Conservation (phyloP, 495 filamentous ascomycete genomes). For the Aspergillus funiculosus region DNA sequence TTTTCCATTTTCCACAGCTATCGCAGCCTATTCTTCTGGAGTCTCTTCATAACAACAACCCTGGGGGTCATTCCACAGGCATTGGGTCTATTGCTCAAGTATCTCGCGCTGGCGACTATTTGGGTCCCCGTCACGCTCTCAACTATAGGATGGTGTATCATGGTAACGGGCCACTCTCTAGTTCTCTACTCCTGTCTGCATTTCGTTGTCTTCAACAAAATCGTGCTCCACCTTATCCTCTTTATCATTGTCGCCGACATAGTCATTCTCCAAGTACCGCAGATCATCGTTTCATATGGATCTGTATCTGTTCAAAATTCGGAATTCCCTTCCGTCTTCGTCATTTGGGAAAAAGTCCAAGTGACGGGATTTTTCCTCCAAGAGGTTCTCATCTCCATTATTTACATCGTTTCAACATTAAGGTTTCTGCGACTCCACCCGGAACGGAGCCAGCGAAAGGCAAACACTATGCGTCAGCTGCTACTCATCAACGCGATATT, state of each 20-base stretch:
- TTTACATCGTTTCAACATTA: constrained; percentile 46
- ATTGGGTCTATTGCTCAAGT: constrained; percentile 50
- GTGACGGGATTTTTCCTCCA: constrained; percentile 46
- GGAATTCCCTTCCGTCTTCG: constrained; percentile 25
- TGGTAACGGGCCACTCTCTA: constrained; percentile 58
- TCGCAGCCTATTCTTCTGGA: constrained; percentile 50
- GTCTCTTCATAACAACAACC: constrained; percentile 42
- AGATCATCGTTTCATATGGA: constrained; percentile 32
- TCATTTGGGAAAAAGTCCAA: constrained; percentile 48
- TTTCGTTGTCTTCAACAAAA: constrained; percentile 39
- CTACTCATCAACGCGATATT: constrained; percentile 46
- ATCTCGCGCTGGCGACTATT: constrained; percentile 34
- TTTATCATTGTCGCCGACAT: constrained; percentile 52
- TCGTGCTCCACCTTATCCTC: constrained; percentile 42
- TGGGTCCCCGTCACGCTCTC: constrained; percentile 32
- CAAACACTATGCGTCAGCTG: constrained; percentile 38
- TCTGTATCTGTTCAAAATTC: background rate
- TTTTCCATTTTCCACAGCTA: constrained; percentile 47
- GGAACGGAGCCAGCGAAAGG: constrained; percentile 24
- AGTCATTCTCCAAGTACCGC: constrained; percentile 45
- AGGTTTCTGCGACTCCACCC: constrained; percentile 36
- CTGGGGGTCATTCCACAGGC: constrained; percentile 46
- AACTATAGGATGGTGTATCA: constrained; percentile 49
- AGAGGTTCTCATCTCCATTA: constrained; percentile 45
- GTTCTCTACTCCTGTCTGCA: constrained; percentile 61